Base-by-base conservation (phyloP, 352 stramenopile genomes). In the Phytopythium delawarense region DNA sequence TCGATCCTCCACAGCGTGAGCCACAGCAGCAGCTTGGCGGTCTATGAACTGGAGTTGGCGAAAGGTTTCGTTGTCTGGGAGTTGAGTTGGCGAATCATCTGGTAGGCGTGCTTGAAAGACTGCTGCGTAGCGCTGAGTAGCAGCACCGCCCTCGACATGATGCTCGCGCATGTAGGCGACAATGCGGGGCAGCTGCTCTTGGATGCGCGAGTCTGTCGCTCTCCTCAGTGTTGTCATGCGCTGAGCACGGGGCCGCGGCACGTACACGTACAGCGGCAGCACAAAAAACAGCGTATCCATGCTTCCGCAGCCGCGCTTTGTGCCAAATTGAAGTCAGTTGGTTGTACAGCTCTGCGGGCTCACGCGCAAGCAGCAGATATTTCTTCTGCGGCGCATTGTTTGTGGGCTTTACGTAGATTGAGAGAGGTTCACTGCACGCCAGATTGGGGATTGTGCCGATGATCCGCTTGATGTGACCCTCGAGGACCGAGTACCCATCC, bases 231-330 rank as follows among this genome's bases (percentile, higher is more conserved):
- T 46, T 9, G 23, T 67, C 37, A 44, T 4, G 0, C 32, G 46
- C 0, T 34, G 32, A 4, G 42, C 45, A 7, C 35, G 4, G 28
- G 34, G 1, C 21, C 15, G 56, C 16, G 42, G 57, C 23, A 64
- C 52, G 48, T 69, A 69, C 20, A 64, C 57, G 54, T 64, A 68
- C 3, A 61, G 32, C 51, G 54, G 37, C 18, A 62, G 57, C 25
- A 59, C 23, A 54, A 69, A 69, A n/a, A 12, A 44, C 50, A 53
- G 32, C 45, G 7, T 69, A 57, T 7, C 57, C 63, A 8, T 57
- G 28, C 8, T 50, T 25, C 7, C 62, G 46, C 42, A 60, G 49
- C 21, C 49, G 35, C 53, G 62, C 49, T 25, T 37, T 64, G 34
- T 40, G 35, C 44, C 63, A 65, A 16, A 49, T 42, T 20, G 30